phyloP scores from a whole-genome alignment of 1,284 basidiomycete species.

The Trichosporon coremiiforme region DNA sequence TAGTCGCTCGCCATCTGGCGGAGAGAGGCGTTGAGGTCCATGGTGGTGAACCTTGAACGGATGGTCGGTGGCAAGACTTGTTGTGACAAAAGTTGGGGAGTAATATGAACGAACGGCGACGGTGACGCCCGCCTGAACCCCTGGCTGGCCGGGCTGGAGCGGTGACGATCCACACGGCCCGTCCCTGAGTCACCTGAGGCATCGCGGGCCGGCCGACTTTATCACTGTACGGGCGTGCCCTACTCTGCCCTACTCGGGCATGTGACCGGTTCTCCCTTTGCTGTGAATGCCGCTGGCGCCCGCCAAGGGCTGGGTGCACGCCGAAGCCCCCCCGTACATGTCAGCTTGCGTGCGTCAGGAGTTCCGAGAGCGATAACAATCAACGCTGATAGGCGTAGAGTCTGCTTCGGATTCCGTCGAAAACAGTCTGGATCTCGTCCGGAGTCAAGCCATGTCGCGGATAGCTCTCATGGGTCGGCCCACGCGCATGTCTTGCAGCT shows the following conservation, averaged over 20 bases:
- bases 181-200: neutral
- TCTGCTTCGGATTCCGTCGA: too few relatives aligned
- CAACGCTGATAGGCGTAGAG: neutral
- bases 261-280: neutral
- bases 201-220: neutral
- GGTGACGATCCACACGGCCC: neutral
- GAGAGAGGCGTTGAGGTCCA: neutral
- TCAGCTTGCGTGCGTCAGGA: neutral
- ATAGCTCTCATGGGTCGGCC: neutral
- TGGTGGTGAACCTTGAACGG: neutral
- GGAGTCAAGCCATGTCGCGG: neutral
- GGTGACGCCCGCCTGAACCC: too few relatives aligned
- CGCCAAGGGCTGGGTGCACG: neutral
- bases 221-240: neutral
- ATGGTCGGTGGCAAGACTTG: slow-evolving; percentile 1
- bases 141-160: too few relatives aligned
- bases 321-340: neutral
- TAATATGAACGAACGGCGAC: neutral
- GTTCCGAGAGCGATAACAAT: neutral
- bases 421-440: too few relatives aligned
- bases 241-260: slow-evolving; percentile 9
- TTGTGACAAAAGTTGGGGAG: slow-evolving; percentile 12
- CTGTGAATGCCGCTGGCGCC: neutral
- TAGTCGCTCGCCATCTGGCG: neutral
- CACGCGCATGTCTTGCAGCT: neutral